Percentiles rank a stretch among this genome's conserved stretches.
phyloP scores from a whole-genome alignment of 352 stramenopile species.

The Globisporangium heterothallicum region DNA sequence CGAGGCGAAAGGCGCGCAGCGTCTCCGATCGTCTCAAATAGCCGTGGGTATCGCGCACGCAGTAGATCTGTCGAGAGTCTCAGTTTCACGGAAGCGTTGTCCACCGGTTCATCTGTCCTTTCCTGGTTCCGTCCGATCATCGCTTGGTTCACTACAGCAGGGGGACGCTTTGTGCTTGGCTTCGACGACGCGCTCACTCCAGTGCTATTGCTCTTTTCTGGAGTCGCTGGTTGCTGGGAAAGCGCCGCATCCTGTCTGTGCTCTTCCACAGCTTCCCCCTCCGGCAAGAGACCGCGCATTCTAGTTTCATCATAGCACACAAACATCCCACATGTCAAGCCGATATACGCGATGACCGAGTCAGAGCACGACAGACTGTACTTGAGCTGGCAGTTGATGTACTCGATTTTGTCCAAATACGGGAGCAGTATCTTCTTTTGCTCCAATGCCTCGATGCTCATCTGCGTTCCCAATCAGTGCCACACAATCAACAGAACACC shows the following conservation, averaged over 20 bases:
- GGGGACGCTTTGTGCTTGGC: neutral
- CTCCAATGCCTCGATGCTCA: slow-evolving; percentile 54
- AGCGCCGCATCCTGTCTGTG: neutral
- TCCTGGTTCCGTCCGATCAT: slow-evolving; percentile 11
- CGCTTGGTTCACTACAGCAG: neutral
- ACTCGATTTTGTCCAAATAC: slow-evolving; percentile 85
- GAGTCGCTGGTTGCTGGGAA: neutral
- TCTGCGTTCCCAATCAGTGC: slow-evolving; percentile 10
- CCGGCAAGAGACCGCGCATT: slow-evolving; percentile 2
- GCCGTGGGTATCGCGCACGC: slow-evolving; percentile 40
- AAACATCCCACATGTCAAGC: neutral
- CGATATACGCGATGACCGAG: neutral
- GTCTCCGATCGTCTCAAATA: slow-evolving; percentile 32
- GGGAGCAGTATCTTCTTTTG: slow-evolving; percentile 81
- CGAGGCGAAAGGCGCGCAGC: slow-evolving; percentile 18
- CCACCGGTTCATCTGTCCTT: neutral
- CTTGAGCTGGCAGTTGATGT: slow-evolving; percentile 78
- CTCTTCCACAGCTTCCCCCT: neutral
- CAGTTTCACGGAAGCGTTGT: slow-evolving; percentile 7
- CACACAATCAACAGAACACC: neutral
- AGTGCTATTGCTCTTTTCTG: neutral
- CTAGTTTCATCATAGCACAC: neutral
- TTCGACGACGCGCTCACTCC: neutral
- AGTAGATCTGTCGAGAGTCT: slow-evolving; percentile 28
- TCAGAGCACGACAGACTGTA: slow-evolving; percentile 10